Percentiles rank a stretch among this genome's conserved stretches.
Evolutionary conservation across 108 stramenopile genomes (phyloP).

Genomic region (Hondaea fermentalgiana): DNA sequence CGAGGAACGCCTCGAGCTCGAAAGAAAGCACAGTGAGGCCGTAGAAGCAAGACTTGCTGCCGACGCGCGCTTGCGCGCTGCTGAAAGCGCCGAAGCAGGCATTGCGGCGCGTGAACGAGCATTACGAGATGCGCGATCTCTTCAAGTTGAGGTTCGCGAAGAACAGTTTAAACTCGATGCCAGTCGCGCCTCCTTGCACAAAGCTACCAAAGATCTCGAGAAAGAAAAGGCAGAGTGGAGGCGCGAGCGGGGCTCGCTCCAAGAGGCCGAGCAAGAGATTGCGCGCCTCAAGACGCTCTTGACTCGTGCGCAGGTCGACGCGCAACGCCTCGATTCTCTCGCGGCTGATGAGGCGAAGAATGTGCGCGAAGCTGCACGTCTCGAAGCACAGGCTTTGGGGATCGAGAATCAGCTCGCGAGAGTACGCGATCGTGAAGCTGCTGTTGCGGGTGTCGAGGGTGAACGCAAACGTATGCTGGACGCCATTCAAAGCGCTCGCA

Average conservation of each 20-base stretch:
- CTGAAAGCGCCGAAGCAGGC: neutral
- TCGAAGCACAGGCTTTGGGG: neutral
- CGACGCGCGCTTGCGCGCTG: neutral
- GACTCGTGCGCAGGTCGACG: neutral
- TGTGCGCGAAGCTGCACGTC: neutral
- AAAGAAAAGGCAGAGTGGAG: neutral
- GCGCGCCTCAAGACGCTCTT: neutral
- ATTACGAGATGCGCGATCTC: neutral
- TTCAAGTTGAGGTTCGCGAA: neutral
- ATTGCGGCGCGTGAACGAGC: neutral
- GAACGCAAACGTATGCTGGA: neutral
- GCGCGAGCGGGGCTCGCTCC: neutral
- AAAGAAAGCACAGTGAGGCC: neutral
- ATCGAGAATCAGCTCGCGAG: neutral
- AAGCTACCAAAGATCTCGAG: neutral
- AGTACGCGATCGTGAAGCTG: neutral
- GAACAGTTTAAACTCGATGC: neutral
- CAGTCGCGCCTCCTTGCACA: neutral
- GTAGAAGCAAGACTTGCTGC: neutral
- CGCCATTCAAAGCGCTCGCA: neutral
- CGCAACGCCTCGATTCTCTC: neutral
- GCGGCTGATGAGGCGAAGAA: neutral
- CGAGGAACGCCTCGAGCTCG: neutral
- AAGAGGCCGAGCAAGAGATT: neutral
- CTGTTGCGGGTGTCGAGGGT: neutral